Evolutionary conservation across 2,329 filamentous ascomycete genomes (phyloP), one percentile per base, ranked within the genome.

Genomic region (Colletotrichum salicis): DNA sequence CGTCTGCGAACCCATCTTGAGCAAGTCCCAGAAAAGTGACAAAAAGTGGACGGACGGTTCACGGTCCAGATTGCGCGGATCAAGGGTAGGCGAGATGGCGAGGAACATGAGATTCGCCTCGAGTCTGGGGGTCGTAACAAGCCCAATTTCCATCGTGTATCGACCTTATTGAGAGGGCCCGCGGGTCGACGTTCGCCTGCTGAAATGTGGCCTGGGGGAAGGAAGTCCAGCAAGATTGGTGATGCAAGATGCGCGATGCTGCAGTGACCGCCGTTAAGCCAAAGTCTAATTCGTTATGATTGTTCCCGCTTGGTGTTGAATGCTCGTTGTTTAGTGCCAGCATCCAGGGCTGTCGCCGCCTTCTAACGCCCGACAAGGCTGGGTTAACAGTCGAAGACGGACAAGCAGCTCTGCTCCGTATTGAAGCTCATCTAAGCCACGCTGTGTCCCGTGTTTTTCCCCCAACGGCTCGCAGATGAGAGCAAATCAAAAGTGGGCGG

Each of bases 81-180:
- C n/a, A 35, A n/a, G 13, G 54, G 48, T 59, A 69, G 69, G 58
- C 64, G 69, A 64, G 19, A 68, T 71, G 59, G 69, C 6, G 55
- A 68, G 69, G 52, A 58, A 33, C 69, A 64, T 54, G 59, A 51
- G 54, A 35, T 55, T 54, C 27, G 35, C 45, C 29, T 29, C 59
- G 8, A 68, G 45, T 19, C 54, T 51, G 54, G 48, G 59, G 59
- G 52, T 8, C 67, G 64, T 41, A 60, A 60, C 65, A 64, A 60
- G 59, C 55, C 22, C 59, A 64, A 60, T 69, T 37, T 69, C 65
- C 59, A 69, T 52, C 8, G 10, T 66, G 56, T 58, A 57, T 62
- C 64, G 57, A 51, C 55, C 55, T 65, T 10, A 59, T 31, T 19
- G 41, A 33, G 37, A 22, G 35, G 48, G 19, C 15, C 51, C 8